Evolutionary conservation across 345 rosid species (phyloP), one percentile per base, ranked within the genome.

Genomic region (Anastatica hierochuntica): DNA sequence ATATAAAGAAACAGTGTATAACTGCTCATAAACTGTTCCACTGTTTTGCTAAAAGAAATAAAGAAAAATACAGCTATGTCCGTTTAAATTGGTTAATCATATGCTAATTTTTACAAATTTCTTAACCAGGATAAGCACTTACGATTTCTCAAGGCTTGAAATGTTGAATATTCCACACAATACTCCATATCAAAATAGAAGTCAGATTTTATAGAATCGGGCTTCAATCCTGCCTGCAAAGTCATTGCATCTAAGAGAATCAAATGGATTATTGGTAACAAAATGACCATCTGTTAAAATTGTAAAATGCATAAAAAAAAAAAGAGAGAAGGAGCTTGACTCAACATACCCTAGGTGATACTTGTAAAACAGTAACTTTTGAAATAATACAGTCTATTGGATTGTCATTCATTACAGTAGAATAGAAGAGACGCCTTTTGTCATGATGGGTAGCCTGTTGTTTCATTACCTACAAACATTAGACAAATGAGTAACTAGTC

Each of bases 151-250:
- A 84, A 56, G 40, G 74, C 72, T 54, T 63, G 80, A 72, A 90
- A 90, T 63, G 94, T 82, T 49, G 98, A 86, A 71, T 86, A 90
- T 31, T 86, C 96, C 77, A 90, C 78, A 36, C 80, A 77, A 39
- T 90, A 90, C 63, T 86, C 94, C 98, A 82, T 90, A 48, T 86
- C 98, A 72, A 76, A 90, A 62, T 84, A 90, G 74, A 74, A 86
- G 73, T 74, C 81, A 51, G 76, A 76, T 41, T 69, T 60, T 43
- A 49, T 53, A 41, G 66, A 53, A 9, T 47, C 62, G 33, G 76
- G 75, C 57, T 77, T 75, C 47, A 60, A 63, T 53, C 71, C 76
- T 47, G 64, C 66, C 98, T 90, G 89, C 69, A 74, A 73, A 53
- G 26, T 43, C 31, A 60, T n/a, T 14, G 4, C 39, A 53, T 29